Evolutionary conservation across 306 rosid genomes (phyloP).

Genomic region (Malus orientalis): DNA sequence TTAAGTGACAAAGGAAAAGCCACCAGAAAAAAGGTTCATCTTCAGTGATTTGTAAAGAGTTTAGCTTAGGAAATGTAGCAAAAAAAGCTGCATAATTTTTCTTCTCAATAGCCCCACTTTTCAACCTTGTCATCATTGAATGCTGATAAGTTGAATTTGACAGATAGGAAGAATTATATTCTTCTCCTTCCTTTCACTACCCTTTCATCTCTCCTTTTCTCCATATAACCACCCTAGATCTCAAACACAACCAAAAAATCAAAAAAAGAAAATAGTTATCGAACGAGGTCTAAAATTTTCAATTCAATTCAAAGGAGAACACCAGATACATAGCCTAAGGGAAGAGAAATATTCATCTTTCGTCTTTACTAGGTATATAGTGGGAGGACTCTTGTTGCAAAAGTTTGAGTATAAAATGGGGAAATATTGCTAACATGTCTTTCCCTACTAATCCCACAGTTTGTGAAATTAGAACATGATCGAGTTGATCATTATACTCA

Average conservation of each 20-base stretch:
- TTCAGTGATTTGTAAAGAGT: too few relatives aligned
- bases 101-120: too few relatives aligned
- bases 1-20: too few relatives aligned
- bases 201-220: background rate
- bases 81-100: too few relatives aligned
- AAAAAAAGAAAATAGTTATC: too few relatives aligned
- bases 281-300: too few relatives aligned
- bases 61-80: too few relatives aligned
- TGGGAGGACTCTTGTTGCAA: slow-evolving; percentile 4
- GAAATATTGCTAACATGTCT: background rate
- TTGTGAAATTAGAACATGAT: background rate
- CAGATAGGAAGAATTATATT: too few relatives aligned
- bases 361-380: background rate
- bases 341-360: background rate
- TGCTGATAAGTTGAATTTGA: too few relatives aligned
- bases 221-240: background rate
- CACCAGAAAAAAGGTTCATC: too few relatives aligned
- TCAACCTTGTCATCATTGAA: too few relatives aligned
- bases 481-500: slow-evolving; percentile 13
- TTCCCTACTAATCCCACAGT: background rate
- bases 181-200: background rate
- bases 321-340: background rate
- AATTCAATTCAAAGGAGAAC: background rate
- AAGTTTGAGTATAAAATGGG: background rate
- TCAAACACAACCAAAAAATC: background rate